These are phyloP conservation scores for Garcia nutans DNA, from an alignment of 345 rosid genomes.

Conservation along the genomic window DNA sequence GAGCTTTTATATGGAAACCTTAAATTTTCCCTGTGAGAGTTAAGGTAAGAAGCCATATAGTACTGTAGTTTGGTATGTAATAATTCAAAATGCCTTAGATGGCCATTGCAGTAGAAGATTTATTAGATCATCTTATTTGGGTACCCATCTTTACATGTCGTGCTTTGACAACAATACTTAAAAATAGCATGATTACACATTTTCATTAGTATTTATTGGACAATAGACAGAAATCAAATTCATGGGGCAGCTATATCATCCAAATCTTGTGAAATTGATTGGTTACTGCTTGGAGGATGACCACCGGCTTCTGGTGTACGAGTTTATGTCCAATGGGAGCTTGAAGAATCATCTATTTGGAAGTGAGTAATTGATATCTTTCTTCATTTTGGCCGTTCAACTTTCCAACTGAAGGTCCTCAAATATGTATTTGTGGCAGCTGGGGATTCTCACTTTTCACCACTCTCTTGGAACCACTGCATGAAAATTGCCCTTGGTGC, in stretches of 20 bases:
- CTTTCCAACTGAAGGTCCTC: background rate
- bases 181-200: background rate
- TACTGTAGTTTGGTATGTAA: background rate
- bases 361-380: background rate
- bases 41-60: background rate
- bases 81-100: no score
- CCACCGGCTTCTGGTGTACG: conserved; percentile 29
- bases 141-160: background rate
- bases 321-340: conserved; percentile 22
- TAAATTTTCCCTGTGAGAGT: background rate
- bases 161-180: background rate
- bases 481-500: conserved; percentile 29
- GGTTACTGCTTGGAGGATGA: conserved; percentile 31
- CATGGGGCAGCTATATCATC: conserved; percentile 23
- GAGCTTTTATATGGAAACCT: background rate
- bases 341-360: background rate
- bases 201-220: background rate
- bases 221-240: conserved; percentile 28
- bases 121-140: background rate
- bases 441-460: background rate
- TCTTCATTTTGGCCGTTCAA: background rate
- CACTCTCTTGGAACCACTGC: background rate
- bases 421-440: background rate
- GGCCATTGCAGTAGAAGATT: no score
- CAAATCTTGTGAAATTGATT: conserved; percentile 28